Conservation (phyloP, 2,329 filamentous ascomycete species). For the Colletotrichum melonis region DNA sequence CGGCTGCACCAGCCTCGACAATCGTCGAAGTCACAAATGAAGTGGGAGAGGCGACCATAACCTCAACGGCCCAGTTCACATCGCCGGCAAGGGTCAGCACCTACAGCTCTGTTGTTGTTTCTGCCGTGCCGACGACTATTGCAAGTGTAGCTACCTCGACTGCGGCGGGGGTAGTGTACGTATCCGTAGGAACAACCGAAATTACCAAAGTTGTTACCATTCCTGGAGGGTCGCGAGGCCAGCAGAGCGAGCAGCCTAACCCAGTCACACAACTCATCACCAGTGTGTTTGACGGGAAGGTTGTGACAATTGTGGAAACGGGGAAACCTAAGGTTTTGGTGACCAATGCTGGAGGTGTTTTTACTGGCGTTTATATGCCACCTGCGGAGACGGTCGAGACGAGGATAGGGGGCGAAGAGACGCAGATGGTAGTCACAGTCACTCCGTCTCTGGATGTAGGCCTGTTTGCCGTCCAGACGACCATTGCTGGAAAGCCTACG, state of each 20-base stretch:
- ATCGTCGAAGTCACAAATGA: conserved; percentile 1
- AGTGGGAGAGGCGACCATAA: not conserved
- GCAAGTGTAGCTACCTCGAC: not conserved
- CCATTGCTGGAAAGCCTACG: not conserved
- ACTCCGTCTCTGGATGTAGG: conserved; percentile 22
- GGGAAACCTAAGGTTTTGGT: conserved; percentile 28
- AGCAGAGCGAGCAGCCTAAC: conserved; percentile 3
- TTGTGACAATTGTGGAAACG: conserved; percentile 34
- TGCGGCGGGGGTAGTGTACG: conserved; percentile 14
- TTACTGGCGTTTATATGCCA: conserved; percentile 21
- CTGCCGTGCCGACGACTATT: conserved; percentile 7
- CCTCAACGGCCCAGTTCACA: not conserved
- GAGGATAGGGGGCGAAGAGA: conserved; percentile 16
- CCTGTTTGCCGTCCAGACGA: conserved; percentile 14
- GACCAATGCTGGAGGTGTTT: conserved; percentile 21
- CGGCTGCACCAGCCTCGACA: not conserved
- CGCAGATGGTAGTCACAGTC: conserved; percentile 25
- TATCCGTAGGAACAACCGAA: conserved; percentile 37
- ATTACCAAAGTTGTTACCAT: conserved; percentile 38
- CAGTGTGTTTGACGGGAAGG: conserved; percentile 37
- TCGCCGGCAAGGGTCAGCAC: not conserved
- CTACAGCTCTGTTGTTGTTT: conserved; percentile 10
- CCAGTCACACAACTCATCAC: conserved; percentile 40
- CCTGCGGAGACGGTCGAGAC: conserved; percentile 9
- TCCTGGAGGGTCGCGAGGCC: conserved; percentile 10